Conservation (phyloP, 1,139 yeast genomes). For the Debaryomyces robertsiae region DNA sequence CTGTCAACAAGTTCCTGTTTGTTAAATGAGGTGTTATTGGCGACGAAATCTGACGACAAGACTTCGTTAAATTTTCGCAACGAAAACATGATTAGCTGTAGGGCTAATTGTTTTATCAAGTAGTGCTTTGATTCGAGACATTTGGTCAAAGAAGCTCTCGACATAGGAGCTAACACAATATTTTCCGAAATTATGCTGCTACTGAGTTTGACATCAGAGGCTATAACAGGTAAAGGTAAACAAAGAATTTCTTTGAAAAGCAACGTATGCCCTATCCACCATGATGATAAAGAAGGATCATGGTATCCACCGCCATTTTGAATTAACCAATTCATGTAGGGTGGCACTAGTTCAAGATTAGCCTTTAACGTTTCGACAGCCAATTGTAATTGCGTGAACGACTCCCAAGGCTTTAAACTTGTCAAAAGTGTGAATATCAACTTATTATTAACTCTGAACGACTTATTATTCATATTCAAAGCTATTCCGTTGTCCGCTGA, state of each 20-base stretch:
- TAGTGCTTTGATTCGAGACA: slow-evolving; percentile 56
- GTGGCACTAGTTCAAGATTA: slow-evolving; percentile 73
- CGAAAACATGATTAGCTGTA: slow-evolving; percentile 59
- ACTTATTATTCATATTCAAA: slow-evolving; percentile 45
- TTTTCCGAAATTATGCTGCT: slow-evolving; percentile 45
- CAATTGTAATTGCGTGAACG: slow-evolving; percentile 60
- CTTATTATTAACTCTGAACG: slow-evolving; percentile 66
- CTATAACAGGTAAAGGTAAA: slow-evolving; percentile 49
- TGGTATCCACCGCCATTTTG: slow-evolving; percentile 58
- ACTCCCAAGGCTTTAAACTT: slow-evolving; percentile 80
- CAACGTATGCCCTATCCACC: slow-evolving; percentile 78
- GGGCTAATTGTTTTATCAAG: slow-evolving; percentile 65
- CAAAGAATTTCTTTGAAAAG: slow-evolving; percentile 60
- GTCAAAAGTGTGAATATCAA: slow-evolving; percentile 64
- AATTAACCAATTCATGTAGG: slow-evolving; percentile 62
- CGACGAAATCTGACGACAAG: slow-evolving; percentile 32
- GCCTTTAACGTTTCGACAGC: slow-evolving; percentile 51
- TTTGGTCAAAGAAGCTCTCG: slow-evolving; percentile 57
- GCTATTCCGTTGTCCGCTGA: slow-evolving; percentile 26
- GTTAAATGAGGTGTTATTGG: slow-evolving; percentile 22
- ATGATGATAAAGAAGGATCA: slow-evolving; percentile 74
- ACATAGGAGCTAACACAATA: slow-evolving; percentile 68
- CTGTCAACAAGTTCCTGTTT: slow-evolving; percentile 33
- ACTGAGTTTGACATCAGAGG: slow-evolving; percentile 18
- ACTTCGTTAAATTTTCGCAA: slow-evolving; percentile 54